Evolutionary conservation across 2,329 filamentous ascomycete species (phyloP).

Genomic region (Hirsutella rhossiliensis): DNA sequence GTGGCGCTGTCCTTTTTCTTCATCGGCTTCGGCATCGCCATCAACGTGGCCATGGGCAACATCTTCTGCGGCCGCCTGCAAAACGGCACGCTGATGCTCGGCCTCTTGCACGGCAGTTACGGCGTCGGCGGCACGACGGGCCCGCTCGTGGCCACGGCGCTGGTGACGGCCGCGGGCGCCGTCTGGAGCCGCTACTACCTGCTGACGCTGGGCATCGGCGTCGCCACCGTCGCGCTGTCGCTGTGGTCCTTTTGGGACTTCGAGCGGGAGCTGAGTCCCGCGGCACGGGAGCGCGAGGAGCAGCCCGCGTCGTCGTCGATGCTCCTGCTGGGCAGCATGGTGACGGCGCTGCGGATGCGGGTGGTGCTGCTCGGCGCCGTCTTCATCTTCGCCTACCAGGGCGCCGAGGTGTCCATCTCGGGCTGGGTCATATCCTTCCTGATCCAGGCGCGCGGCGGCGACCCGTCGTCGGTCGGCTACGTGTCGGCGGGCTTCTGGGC

Average conservation of each 20-base stretch:
- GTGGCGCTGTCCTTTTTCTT: slow-evolving; percentile 60
- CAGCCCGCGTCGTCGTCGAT: slow-evolving; percentile 6
- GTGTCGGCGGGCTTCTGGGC: slow-evolving; percentile 62
- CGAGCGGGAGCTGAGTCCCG: slow-evolving; percentile 42
- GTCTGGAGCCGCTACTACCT: slow-evolving; percentile 65
- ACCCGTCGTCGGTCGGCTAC: slow-evolving; percentile 63
- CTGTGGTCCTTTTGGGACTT: slow-evolving; percentile 60
- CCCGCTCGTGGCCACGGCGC: slow-evolving; percentile 62
- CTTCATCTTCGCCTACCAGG: slow-evolving; percentile 81
- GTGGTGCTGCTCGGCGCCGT: slow-evolving; percentile 62
- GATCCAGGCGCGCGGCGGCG: slow-evolving; percentile 57
- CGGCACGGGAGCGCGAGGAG: slow-evolving; percentile 20
- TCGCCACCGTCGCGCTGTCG: slow-evolving; percentile 43
- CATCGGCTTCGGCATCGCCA: slow-evolving; percentile 37
- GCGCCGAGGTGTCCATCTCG: slow-evolving; percentile 71
- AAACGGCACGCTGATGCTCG: slow-evolving; percentile 42
- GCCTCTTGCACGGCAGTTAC: slow-evolving; percentile 55
- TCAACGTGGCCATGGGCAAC: slow-evolving; percentile 43
- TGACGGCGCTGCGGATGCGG: slow-evolving; percentile 35
- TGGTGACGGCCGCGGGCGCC: slow-evolving; percentile 47
- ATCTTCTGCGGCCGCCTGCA: slow-evolving; percentile 44
- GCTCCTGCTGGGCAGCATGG: slow-evolving; percentile 26
- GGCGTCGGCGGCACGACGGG: slow-evolving; percentile 54
- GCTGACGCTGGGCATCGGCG: slow-evolving; percentile 46
- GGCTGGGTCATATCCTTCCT: slow-evolving; percentile 84